Base-by-base conservation (phyloP, 2,329 filamentous ascomycete genomes). In the Amauroascus verrucosus region DNA sequence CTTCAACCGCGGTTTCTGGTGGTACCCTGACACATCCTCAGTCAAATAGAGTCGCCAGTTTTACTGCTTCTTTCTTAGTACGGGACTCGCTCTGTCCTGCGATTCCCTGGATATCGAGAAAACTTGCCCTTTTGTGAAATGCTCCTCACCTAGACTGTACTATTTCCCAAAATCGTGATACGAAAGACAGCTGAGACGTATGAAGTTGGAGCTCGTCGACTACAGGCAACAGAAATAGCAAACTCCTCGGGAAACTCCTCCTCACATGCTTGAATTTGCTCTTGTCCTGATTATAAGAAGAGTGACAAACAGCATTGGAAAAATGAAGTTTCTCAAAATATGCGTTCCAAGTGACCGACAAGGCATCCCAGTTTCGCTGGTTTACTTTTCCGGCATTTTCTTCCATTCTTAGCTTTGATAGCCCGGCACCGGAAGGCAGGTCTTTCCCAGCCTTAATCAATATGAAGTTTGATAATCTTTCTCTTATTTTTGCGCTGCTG, bases 371-470 rank as follows among this genome's bases (percentile, higher is more conserved):
- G 20, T 44, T 5, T 18, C 5, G 4, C 28, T 11, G 13, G 14
- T 2, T 49, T n/a, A 24, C 37, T 43, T 49, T 5, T 35, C 13
- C 37, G 48, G 20, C 46, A 9, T 32, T 30, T 22, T 38, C 28
- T 30, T 52, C n/a, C 11, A 45, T 46, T 52, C 50, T 44, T 49
- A 37, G 35, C 46, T 54, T 49, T 54, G 44, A 48, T 9, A 96
- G 74, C 3, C 85, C 72, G 1, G 90, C 88, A 50, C 86, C 85
- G 0, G 79, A 83, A 0, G 90, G 89, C 16, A 87, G 78, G 33
- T 95, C 76, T 57, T 85, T 88, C 1, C 84, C 84, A 3, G 73
- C 56, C 85, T 82, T 40, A 37, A 1, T 32, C 38, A 47, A 7
- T 24, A 54, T 54, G 53, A 26, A 28, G n/a, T 44, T 50, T n/a